phyloP scores from a whole-genome alignment of 352 stramenopile genomes.

The Phytophthora ramorum region DNA sequence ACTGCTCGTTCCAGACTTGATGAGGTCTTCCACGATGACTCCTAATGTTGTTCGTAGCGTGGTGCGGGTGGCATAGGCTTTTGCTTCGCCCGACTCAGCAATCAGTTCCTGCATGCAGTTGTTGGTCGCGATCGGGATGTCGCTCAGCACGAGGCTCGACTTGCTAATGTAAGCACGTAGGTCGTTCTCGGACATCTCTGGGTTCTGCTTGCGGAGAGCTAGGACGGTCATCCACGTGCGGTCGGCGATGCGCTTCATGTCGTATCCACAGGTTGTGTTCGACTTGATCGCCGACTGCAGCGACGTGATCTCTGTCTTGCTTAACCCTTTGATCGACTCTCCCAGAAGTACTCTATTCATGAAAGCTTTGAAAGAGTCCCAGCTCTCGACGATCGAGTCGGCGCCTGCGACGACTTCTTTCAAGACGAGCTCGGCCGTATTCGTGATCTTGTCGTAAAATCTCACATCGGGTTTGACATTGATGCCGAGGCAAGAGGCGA shows the following conservation, averaged over 20 bases:
- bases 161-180: conserved; percentile 23
- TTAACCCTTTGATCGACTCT: conserved; percentile 17
- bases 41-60: conserved; percentile 49
- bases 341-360: conserved; percentile 20
- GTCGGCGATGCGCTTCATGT: conserved; percentile 30
- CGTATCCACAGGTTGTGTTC: conserved; percentile 26
- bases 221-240: conserved; percentile 23
- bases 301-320: conserved; percentile 14
- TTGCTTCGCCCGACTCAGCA: conserved; percentile 9
- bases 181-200: conserved; percentile 23
- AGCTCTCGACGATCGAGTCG: conserved; percentile 27
- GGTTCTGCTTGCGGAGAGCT: conserved; percentile 12
- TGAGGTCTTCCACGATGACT: conserved; percentile 48
- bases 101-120: conserved; percentile 42
- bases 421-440: conserved; percentile 6
- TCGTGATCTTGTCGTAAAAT: conserved; percentile 21
- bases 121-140: conserved; percentile 46
- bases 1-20: conserved; percentile 35
- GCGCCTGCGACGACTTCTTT: conserved; percentile 35
- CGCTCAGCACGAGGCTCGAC: conserved; percentile 47
- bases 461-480: conserved; percentile 3
- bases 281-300: conserved; percentile 19
- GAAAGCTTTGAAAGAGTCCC: conserved; percentile 19
- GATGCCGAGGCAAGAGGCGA: conserved; percentile 41
- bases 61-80: conserved; percentile 34